Conservation (phyloP, 2,329 filamentous ascomycete species). For the Orbilia blumenaviensis region DNA sequence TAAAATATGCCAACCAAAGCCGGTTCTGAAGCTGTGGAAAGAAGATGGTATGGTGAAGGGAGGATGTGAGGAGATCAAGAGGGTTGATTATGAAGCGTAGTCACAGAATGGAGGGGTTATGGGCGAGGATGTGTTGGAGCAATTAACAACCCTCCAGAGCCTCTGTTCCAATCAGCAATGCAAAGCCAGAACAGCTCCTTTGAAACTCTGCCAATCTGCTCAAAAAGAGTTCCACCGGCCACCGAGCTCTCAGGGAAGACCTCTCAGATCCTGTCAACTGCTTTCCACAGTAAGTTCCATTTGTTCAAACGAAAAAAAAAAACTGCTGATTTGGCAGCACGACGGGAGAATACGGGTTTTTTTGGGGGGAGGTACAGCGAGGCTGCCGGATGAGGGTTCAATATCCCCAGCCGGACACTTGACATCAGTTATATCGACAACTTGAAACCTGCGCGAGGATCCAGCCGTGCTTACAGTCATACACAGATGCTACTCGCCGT, state of each 20-base stretch:
- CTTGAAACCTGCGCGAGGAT: constrained; percentile 50
- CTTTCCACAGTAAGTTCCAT: background rate
- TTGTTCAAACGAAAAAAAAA: background rate
- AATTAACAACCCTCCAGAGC: background rate
- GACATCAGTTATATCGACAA: background rate
- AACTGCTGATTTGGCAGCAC: background rate
- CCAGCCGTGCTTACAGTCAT: constrained; percentile 16
- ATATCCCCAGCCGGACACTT: constrained; percentile 17
- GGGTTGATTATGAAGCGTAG: background rate
- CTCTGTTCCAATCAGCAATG: background rate
- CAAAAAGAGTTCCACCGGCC: constrained; percentile 17
- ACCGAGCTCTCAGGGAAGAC: background rate
- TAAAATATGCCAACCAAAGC: background rate
- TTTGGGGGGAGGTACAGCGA: background rate
- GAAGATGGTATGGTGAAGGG: background rate
- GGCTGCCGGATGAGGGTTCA: background rate
- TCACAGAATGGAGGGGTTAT: constrained; percentile 44
- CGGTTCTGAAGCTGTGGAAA: background rate
- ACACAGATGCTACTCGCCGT: background rate
- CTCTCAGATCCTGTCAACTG: constrained; percentile 17
- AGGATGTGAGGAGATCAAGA: background rate
- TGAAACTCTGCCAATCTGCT: constrained; percentile 20
- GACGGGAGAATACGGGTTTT: constrained; percentile 20
- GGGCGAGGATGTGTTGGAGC: constrained; percentile 29
- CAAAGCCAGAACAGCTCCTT: background rate